A percentile compares a stretch with the other conserved stretches of the same genome.
Conservation (phyloP, 2,329 filamentous ascomycete genomes). For the Arthroderma sp. region DNA sequence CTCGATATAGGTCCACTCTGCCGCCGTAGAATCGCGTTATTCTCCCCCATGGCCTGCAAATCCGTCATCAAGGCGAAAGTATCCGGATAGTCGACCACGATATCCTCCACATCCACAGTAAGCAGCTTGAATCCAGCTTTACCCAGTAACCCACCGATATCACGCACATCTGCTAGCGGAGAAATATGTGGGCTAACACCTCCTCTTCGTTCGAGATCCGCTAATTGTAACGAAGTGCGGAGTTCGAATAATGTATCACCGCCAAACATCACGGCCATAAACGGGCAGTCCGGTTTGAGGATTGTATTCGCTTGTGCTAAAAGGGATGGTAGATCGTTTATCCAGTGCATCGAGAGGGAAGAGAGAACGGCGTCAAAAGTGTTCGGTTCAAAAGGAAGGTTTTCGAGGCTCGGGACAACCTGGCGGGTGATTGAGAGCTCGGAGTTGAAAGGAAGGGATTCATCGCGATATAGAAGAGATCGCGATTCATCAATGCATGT, state of each 20-base stretch:
- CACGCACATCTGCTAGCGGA: conserved; percentile 79
- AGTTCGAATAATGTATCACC: conserved; percentile 90
- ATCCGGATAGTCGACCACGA: conserved; percentile 86
- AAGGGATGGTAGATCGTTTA: conserved; percentile 84
- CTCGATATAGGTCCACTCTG: conserved; percentile 64
- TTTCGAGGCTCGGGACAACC: conserved; percentile 54
- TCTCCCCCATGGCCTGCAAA: conserved; percentile 91
- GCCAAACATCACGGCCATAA: conserved; percentile 92
- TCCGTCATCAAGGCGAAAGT: conserved; percentile 86
- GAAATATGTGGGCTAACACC: conserved; percentile 85
- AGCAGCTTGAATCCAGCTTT: conserved; percentile 87
- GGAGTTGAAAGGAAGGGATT: conserved; percentile 51
- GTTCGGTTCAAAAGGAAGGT: conserved; percentile 59
- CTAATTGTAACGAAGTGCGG: conserved; percentile 81
- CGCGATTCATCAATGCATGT: conserved; percentile 72
- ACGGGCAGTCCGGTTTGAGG: conserved; percentile 79
- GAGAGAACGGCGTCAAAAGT: conserved; percentile 85
- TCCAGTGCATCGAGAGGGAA: conserved; percentile 86
- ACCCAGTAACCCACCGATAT: conserved; percentile 76
- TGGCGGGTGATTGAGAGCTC: conserved; percentile 59
- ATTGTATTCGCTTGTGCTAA: conserved; percentile 74
- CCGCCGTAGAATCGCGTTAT: conserved; percentile 73
- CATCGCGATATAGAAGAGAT: conserved; percentile 67
- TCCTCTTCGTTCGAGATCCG: conserved; percentile 79
- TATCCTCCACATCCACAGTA: conserved; percentile 94